A percentile compares a stretch with the other conserved stretches of the same genome.
Conservation (phyloP, 2,329 filamentous ascomycete genomes). For the Monilinia laxa region DNA sequence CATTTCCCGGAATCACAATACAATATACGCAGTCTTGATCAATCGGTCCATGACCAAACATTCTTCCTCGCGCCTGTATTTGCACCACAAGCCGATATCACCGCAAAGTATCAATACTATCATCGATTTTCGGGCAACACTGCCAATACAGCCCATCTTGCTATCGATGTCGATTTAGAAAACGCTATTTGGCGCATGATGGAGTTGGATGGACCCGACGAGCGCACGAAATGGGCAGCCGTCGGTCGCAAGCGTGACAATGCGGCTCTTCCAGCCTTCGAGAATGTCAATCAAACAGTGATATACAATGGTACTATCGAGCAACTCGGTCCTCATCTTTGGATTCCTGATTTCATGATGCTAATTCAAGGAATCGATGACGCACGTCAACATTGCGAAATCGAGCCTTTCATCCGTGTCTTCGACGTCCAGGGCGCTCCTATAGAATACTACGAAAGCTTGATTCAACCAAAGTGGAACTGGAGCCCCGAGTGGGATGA, state of each 20-base stretch:
- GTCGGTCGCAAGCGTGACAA: background rate
- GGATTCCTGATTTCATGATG: background rate
- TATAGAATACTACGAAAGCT: background rate
- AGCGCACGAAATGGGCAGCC: slow-evolving; percentile 11
- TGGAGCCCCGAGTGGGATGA: slow-evolving; percentile 8
- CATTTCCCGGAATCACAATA: background rate
- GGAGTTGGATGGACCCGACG: slow-evolving; percentile 1
- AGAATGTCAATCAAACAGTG: background rate
- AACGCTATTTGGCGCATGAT: slow-evolving; percentile 8
- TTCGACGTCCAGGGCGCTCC: background rate
- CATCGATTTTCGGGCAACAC: slow-evolving; percentile 19
- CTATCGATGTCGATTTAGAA: slow-evolving; percentile 21
- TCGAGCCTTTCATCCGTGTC: slow-evolving; percentile 22
- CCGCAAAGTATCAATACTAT: slow-evolving; percentile 19
- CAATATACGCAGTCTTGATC: slow-evolving; percentile 1
- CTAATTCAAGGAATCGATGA: slow-evolving; percentile 2
- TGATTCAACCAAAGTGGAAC: background rate
- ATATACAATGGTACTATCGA: background rate
- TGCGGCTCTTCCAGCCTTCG: background rate
- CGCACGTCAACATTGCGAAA: background rate
- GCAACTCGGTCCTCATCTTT: background rate
- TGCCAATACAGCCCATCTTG: background rate
- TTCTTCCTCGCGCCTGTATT: slow-evolving; percentile 18
- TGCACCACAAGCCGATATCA: slow-evolving; percentile 3
- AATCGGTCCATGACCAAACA: background rate